Base-by-base conservation (phyloP, 108 stramenopile genomes). In the Skeletonema grethae region DNA sequence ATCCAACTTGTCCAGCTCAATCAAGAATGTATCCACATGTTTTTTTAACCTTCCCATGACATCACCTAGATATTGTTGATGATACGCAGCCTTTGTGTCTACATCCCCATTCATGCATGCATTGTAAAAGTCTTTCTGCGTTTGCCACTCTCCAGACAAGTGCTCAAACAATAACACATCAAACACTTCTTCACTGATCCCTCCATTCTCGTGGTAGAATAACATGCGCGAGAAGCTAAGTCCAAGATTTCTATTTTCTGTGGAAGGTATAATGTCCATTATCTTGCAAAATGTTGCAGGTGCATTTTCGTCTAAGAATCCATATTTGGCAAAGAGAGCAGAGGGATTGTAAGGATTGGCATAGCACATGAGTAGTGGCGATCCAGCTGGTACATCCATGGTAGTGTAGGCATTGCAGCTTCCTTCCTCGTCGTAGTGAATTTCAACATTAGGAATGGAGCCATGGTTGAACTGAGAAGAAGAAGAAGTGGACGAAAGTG, bases 251-350 rank as follows among this genome's bases (percentile, higher is more conserved):
- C 61, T 39, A 9, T 86, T 56, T 63, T 88, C 88, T 12, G 82
- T 62, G 38, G 70, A 71, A 3, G 80, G 65, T 56, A 68, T 70
- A 22, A 80, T 73, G 53, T 71, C 69, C 80, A 88, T 86, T 57
- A 85, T 80, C 59, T 88, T 88, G 74, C 88, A 88, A 75, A 86
- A 88, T 7, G 64, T 61, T 28, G 84, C 39, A 4, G 87, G 87
- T 18, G 77, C 78, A 2, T 83, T 66, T 11, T 86, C 84, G 48
- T 88, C 87, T 7, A 88, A 20, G 67, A 88, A 88, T 32, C 87
- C 87, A 38, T 88, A 88, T 24, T 70, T 77, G 16, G 87, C 87
- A 63, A 88, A 88, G 1, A 84, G 59, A 2, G 70, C 70, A 0
- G 83, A 84, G 10, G 87, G 87, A 57, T 88, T 88, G 35, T 72